Percentiles rank a stretch among this genome's conserved stretches.
These are phyloP conservation scores for Heracleum sosnowskyi DNA, from an alignment of 129 eudicot species.

Conservation along the genomic window DNA sequence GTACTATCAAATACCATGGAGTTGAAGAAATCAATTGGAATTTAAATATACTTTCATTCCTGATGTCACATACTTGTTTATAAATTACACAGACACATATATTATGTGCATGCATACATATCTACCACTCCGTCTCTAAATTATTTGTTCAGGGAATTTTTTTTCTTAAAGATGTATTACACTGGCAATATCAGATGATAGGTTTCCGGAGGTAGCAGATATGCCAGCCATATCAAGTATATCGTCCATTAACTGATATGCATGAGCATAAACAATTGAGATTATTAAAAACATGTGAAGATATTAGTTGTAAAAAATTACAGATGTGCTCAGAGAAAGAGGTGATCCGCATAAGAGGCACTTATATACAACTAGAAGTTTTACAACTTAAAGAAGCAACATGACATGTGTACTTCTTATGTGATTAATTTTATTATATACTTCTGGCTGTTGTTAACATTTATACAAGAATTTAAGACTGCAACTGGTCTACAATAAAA, in stretches of 20 bases:
- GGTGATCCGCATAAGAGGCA: not conserved
- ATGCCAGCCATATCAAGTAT: slow-evolving; percentile 87
- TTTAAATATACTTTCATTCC: not conserved
- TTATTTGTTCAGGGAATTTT: not conserved
- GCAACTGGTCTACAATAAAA: too few species aligned
- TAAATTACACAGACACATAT: too few species aligned
- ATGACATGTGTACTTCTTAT: too few species aligned
- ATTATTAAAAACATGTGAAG: not conserved
- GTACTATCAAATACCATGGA: not conserved
- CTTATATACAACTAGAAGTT: not conserved
- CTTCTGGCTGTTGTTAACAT: too few species aligned
- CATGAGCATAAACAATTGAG: slow-evolving; percentile 41
- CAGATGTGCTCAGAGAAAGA: not conserved
- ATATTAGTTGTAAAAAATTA: not conserved
- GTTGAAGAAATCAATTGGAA: not conserved
- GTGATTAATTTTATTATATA: too few species aligned
- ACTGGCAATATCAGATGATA: slow-evolving; percentile 78
- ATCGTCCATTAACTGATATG: slow-evolving; percentile 80
- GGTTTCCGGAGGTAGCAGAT: slow-evolving; percentile 74
- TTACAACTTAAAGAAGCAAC: not conserved
- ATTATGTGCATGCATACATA: too few species aligned
- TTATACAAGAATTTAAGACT: too few species aligned
- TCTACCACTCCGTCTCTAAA: too few species aligned
- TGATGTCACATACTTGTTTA: too few species aligned
- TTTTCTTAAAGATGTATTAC: slow-evolving; percentile 18